Evolutionary conservation across 2,329 filamentous ascomycete species (phyloP).

Genomic region (Proliferodiscus dingleyae): DNA sequence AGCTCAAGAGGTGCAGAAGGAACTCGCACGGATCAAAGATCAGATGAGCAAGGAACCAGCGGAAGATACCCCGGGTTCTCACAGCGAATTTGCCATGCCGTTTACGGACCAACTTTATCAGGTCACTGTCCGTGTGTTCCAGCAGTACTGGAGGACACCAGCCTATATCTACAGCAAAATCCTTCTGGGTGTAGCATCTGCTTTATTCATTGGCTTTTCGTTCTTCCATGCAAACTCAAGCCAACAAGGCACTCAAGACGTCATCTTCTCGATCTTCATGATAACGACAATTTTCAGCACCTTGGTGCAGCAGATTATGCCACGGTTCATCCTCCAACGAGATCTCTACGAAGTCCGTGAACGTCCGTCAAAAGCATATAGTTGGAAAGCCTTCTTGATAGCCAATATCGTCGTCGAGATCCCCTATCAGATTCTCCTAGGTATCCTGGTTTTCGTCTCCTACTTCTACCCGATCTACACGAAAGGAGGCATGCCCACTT

Average conservation of each 20-base stretch:
- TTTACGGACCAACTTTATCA: constrained; percentile 48
- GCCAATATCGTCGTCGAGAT: constrained; percentile 79
- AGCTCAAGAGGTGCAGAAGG: constrained; percentile 34
- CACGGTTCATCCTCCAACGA: constrained; percentile 52
- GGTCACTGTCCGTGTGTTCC: constrained; percentile 54
- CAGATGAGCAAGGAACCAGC: constrained; percentile 30
- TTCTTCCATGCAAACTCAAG: constrained; percentile 59
- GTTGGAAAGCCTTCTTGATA: constrained; percentile 60
- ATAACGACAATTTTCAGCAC: constrained; percentile 70
- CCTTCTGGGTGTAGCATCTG: constrained; percentile 29
- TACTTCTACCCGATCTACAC: constrained; percentile 82
- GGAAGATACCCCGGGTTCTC: constrained; percentile 26
- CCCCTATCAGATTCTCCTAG: constrained; percentile 72
- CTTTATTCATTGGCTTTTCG: constrained; percentile 62
- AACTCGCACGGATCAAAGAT: constrained; percentile 50
- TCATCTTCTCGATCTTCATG: constrained; percentile 73
- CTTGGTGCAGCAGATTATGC: constrained; percentile 73
- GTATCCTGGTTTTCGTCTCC: constrained; percentile 69
- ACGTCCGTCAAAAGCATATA: constrained; percentile 74
- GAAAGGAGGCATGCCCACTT: constrained; percentile 58
- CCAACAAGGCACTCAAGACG: constrained; percentile 60
- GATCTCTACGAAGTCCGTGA: constrained; percentile 65
- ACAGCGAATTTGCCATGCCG: constrained; percentile 62
- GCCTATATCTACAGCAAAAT: constrained; percentile 46
- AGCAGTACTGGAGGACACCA: constrained; percentile 63